phyloP scores from a whole-genome alignment of 768 basidiomycete genomes.

The Podaxis carcinomalis region DNA sequence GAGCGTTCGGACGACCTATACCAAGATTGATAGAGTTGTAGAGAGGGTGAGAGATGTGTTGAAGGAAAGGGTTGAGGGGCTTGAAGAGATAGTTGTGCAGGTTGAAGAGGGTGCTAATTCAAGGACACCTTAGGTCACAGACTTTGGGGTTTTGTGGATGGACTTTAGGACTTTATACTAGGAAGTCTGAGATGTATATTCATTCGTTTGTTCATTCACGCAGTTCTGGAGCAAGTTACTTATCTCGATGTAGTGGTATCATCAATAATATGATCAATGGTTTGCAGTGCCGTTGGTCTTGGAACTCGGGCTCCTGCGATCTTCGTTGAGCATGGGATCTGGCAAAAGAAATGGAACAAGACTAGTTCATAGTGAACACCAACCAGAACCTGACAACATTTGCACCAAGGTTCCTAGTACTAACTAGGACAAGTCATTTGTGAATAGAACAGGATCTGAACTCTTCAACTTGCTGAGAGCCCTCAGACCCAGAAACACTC shows the following conservation, averaged over 20 bases:
- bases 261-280: not conserved
- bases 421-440: too few species aligned
- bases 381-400: too few species aligned
- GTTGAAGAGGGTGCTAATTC: slow-evolving; percentile 42
- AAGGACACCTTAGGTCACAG: not conserved
- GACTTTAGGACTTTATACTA: not conserved
- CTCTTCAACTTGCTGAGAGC: too few species aligned
- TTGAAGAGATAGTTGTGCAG: slow-evolving; percentile 91
- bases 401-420: too few species aligned
- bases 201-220: not conserved
- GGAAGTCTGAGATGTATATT: not conserved
- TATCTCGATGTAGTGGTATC: not conserved
- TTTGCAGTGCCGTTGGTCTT: not conserved
- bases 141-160: not conserved
- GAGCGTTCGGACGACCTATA: slow-evolving; percentile 43
- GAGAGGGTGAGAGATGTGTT: slow-evolving; percentile 72
- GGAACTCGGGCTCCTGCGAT: not conserved
- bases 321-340: too few species aligned
- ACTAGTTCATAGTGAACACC: too few species aligned
- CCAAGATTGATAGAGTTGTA: slow-evolving; percentile 67
- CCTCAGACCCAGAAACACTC: too few species aligned
- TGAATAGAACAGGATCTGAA: too few species aligned
- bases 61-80: slow-evolving; percentile 66
- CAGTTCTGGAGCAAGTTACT: not conserved
- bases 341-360: too few species aligned